These are phyloP conservation scores for Blastobotrys ciferrii DNA, from an alignment of 1,139 yeast genomes.

Conservation along the genomic window DNA sequence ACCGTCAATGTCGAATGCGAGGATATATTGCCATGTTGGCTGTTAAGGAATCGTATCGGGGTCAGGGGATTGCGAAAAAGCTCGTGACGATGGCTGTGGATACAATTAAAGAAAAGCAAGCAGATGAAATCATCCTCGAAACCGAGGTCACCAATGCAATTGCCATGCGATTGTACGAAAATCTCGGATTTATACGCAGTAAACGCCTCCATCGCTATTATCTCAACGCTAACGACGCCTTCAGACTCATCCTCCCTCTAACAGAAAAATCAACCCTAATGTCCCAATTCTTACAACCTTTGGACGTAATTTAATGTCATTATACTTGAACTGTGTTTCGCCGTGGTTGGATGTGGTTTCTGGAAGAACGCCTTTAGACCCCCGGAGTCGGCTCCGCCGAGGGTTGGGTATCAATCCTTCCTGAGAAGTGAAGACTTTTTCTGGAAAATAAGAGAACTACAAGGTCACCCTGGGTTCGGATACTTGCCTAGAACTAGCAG, in stretches of 20 bases:
- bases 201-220: constrained; percentile 85
- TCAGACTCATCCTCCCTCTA: constrained; percentile 67
- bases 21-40: constrained; percentile 98
- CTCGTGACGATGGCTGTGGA: constrained; percentile 64
- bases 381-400: too few relatives aligned
- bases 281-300: constrained; percentile 33
- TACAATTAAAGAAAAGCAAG: constrained; percentile 59
- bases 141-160: constrained; percentile 51
- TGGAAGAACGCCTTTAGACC: too few relatives aligned
- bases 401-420: too few relatives aligned
- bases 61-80: constrained; percentile 75
- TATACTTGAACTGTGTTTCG: neutral
- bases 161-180: constrained; percentile 77
- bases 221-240: constrained; percentile 90
- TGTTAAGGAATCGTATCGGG: constrained; percentile 67
- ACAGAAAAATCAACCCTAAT: constrained; percentile 50
- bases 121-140: constrained; percentile 77
- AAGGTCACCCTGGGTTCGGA: too few relatives aligned
- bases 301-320: constrained; percentile 1
- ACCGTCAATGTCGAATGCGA: constrained; percentile 60
- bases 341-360: too few relatives aligned
- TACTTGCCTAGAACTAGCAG: too few relatives aligned
- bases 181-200: constrained; percentile 79
- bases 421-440: too few relatives aligned
- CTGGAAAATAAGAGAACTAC: too few relatives aligned